A percentile compares a stretch with the other conserved stretches of the same genome.
phyloP scores from a whole-genome alignment of 192 early-diverging fungal species.

The Podila clonocystis region DNA sequence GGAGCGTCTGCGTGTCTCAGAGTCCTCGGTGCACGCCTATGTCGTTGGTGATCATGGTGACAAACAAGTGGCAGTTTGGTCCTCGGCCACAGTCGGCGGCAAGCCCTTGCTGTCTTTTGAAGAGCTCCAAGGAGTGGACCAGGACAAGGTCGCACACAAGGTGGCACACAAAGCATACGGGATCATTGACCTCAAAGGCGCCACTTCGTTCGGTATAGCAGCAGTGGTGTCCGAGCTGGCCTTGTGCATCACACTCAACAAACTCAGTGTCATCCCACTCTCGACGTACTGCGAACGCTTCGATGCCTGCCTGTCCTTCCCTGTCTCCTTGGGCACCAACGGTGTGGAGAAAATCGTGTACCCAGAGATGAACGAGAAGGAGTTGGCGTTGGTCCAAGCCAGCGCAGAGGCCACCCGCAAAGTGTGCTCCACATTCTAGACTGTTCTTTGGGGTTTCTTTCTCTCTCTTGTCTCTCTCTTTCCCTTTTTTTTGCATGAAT shows the following conservation, averaged over 20 bases:
- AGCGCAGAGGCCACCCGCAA: slow-evolving; percentile 66
- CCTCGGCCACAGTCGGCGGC: slow-evolving; percentile 75
- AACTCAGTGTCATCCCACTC: slow-evolving; percentile 74
- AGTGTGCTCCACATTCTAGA: slow-evolving; percentile 60
- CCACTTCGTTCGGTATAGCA: slow-evolving; percentile 87
- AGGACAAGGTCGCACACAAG: slow-evolving; percentile 62
- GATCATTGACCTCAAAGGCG: slow-evolving; percentile 89
- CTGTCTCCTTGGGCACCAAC: slow-evolving; percentile 76
- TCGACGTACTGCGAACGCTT: slow-evolving; percentile 72
- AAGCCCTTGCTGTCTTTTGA: slow-evolving; percentile 72
- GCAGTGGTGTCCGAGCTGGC: slow-evolving; percentile 78
- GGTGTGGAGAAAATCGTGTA: slow-evolving; percentile 81
- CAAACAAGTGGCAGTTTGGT: slow-evolving; percentile 87
- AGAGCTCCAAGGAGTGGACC: slow-evolving; percentile 66
- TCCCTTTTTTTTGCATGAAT: background rate
- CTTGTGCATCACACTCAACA: slow-evolving; percentile 75
- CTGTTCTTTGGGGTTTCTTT: background rate
- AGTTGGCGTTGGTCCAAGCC: slow-evolving; percentile 63
- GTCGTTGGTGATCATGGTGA: slow-evolving; percentile 91
- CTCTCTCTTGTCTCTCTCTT: background rate
- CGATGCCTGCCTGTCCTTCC: slow-evolving; percentile 77
- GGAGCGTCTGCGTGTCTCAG: slow-evolving; percentile 59
- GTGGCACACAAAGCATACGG: slow-evolving; percentile 81
- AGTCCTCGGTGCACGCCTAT: slow-evolving; percentile 81
- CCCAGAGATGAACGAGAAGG: slow-evolving; percentile 67